Evolutionary conservation across 2,329 filamentous ascomycete genomes (phyloP), one percentile per base, ranked within the genome.

Genomic region (Annulohypoxylon truncatum): DNA sequence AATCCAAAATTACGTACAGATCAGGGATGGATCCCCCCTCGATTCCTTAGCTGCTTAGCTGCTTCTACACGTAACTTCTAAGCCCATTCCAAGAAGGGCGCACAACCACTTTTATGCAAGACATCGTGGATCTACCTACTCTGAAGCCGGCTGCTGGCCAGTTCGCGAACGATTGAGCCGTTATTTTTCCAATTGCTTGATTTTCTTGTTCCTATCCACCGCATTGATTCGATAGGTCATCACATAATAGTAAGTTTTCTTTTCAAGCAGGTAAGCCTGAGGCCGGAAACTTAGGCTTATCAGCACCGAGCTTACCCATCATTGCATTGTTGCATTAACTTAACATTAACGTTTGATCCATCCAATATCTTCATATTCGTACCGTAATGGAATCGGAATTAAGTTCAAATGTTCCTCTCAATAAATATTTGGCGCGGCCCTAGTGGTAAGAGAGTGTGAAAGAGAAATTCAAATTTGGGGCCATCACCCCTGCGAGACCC

Each of bases 51-150:
- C 48, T 60, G 24, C 63, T 67, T 61, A 55, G 56, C 48, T 60
- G 24, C 51, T 40, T 57, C 28, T 38, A 64, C 61, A 64, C 46
- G 57, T 56, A 58, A 53, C 52, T 64, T 68, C 53, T 51, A 60
- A 46, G 63, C 58, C 68, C 68, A 60, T 68, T 64, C 55, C 54
- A 47, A 52, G 46, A 50, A 62, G 29, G 50, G 67, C 66, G 64
- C 63, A 66, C 57, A 52, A 48, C 57, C 61, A 48, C 60, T 63
- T 75, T 73, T 69, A 71, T 72, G 64, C 68, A 71, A 67, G 65
- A 69, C 65, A 70, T 70, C 56, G 65, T 29, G 56, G 67, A 59
- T 67, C 64, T 67, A 9, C 18, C 18, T 64, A 13, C 33, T 35
- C 38, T 42, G 38, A 20, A 20, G 38, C 38, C n/a, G 29, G 29